A percentile compares a stretch with the other conserved stretches of the same genome.
These are phyloP conservation scores for Lactarius psammicola DNA, from an alignment of 768 basidiomycete genomes.

Conservation along the genomic window DNA sequence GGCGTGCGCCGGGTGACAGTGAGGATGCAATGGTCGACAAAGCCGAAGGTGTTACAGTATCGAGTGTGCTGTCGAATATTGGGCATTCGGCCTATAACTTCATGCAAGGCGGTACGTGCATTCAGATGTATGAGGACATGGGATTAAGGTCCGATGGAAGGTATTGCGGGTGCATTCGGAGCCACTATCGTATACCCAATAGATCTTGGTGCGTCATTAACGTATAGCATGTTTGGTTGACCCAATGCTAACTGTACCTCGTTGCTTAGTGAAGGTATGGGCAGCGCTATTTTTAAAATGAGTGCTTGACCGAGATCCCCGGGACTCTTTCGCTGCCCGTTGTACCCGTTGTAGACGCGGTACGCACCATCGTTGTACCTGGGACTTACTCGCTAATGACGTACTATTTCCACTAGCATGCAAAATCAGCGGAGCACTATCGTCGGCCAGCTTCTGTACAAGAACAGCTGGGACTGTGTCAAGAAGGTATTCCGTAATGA, in stretches of 20 bases:
- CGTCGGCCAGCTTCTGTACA: conserved; percentile 95
- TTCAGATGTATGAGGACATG: conserved; percentile 19
- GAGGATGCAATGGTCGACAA: conserved; percentile 39
- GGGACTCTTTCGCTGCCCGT: not conserved
- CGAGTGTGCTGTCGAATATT: conserved; percentile 54
- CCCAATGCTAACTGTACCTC: conserved; percentile 23
- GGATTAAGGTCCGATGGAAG: conserved; percentile 39
- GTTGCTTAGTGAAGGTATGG: conserved; percentile 65
- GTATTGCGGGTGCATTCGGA: conserved; percentile 90
- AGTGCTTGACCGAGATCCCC: conserved; percentile 9
- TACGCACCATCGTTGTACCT: conserved; percentile 32
- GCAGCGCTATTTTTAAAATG: conserved; percentile 3
- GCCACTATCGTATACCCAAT: conserved; percentile 99
- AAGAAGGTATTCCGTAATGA: conserved; percentile 93
- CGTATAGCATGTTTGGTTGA: not conserved
- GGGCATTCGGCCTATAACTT: conserved; percentile 83
- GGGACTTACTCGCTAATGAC: conserved; percentile 5
- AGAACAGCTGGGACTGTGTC: conserved; percentile 94
- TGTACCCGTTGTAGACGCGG: conserved; percentile 53
- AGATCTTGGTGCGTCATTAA: conserved; percentile 69
- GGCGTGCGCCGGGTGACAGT: conserved; percentile 65
- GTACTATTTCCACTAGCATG: conserved; percentile 51
- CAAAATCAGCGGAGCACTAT: conserved; percentile 98
- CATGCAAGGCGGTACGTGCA: conserved; percentile 66
- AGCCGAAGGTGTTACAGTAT: conserved; percentile 31